Evolutionary conservation across 257 asterid genomes (phyloP), one percentile per base, ranked within the genome.

Genomic region (Lantana camara): DNA sequence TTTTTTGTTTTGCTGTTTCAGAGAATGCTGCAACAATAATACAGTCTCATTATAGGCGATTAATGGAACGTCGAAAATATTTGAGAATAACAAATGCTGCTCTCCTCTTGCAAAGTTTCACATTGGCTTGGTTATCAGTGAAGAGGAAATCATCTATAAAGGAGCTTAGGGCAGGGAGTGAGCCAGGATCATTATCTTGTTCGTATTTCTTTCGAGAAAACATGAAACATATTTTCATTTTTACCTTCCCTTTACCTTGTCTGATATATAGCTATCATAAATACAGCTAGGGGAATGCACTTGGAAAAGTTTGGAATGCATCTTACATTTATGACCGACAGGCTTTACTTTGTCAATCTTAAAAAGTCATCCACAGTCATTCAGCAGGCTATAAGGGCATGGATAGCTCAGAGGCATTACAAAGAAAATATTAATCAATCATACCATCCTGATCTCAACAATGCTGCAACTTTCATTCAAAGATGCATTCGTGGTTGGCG

Each of bases 1-100:
- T 2, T 27, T 27, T 5, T 64, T 68, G 23, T 61, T 40, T 57
- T 46, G 29, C 62, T 65, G 57, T 73, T 70, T 44, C 90, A 93
- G 99, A 80, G 73, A 85, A 85, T 80, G 99, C 99, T 75, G 95
- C 99, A 34, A 84, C 67, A 67, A 79, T 90, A 34, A 84, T 93
- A 68, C 99, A 93, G 74, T 83, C 95, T 75, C 86, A 81, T 64
- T 82, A 78, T 55, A 87, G 89, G 67, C 81, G 81, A 48, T 61
- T 74, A 17, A 79, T 68, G 68, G 81, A 78, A 68, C 79, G 48
- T 9, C 81, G 62, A 59, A 79, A 73, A 57, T 85, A 82, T 74
- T 46, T 69, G 80, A 82, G 76, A 73, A 68, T 82, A 51, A 78
- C 32, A 70, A 79, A 73, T 58, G 90, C 95, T 11, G 84, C 73